A percentile compares a stretch with the other conserved stretches of the same genome.
Conservation (phyloP, 352 stramenopile genomes). For the Pythium phragmitis region DNA sequence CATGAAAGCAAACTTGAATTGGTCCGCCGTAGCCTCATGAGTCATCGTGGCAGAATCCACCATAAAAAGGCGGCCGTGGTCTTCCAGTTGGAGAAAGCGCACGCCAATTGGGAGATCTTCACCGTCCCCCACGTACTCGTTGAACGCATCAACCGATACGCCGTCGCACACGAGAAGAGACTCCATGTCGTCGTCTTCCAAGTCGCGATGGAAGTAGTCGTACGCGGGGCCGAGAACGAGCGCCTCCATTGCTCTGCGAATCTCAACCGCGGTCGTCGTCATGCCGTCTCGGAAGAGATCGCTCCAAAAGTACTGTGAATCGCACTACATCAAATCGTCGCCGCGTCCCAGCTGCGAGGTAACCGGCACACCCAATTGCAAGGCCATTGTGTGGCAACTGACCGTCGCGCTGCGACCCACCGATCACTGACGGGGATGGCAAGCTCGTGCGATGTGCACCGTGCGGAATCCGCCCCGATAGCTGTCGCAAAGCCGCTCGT, state of each 20-base stretch:
- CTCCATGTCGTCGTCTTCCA: constrained; percentile 17
- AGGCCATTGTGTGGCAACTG: too few species aligned
- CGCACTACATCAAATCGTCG: too few species aligned
- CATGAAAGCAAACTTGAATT: constrained; percentile 18
- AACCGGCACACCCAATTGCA: too few species aligned
- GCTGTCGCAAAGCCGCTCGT: too few species aligned
- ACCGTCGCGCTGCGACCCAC: too few species aligned
- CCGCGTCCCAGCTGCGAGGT: too few species aligned
- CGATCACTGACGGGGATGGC: too few species aligned
- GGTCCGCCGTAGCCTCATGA: constrained; percentile 14
- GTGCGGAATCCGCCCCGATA: too few species aligned
- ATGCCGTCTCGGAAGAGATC: not conserved
- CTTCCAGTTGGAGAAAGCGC: constrained; percentile 25
- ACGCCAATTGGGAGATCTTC: constrained; percentile 23
- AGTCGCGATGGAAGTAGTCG: constrained; percentile 1
- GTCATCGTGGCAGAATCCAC: constrained; percentile 13
- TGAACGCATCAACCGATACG: constrained; percentile 29
- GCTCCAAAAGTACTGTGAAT: too few species aligned
- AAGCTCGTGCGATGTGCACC: too few species aligned
- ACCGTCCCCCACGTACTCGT: constrained; percentile 24
- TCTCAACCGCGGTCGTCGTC: constrained; percentile 18
- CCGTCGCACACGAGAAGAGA: constrained; percentile 29
- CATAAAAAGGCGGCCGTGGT: constrained; percentile 24
- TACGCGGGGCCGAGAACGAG: not conserved
- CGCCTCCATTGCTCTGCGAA: constrained; percentile 8